Evolutionary conservation across 768 basidiomycete species (phyloP), one percentile per base, ranked within the genome.

Genomic region (Clathrus columnatus): DNA sequence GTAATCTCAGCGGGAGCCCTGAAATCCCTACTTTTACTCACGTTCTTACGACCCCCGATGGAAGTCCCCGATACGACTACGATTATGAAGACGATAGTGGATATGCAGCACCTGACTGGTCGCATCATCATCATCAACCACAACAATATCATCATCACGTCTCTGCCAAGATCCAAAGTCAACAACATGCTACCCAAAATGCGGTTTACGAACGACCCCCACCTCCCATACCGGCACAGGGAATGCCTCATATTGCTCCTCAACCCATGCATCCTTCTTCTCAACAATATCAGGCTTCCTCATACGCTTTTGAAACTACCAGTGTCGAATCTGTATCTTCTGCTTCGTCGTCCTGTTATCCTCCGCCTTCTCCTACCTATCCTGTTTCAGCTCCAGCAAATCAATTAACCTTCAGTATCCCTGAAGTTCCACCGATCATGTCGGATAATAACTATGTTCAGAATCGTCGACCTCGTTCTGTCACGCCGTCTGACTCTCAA

Each of bases 1-100:
- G 18, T 21, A 30, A 24, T 24, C 1, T 68, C 65, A 28, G 64
- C 60, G 16, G 63, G 62, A 56, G 57, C 59, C 24, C 56, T 57
- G 41, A 61, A 52, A 53, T 61, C 21, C 65, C 61, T 53, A 56
- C 59, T 44, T 51, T 56, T 54, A 49, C 48, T 44, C 41, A 51
- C 56, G 50, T 50, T 43, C 41, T 58, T 23, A 58, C 51, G 24
- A 55, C 21, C 43, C 57, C 57, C 17, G 49, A 52, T 42, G 50
- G 50, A 36, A 51, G 29, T 36, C 50, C 50, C 11, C 17, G 50
- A 20, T 53, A 45, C 21, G 51, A 53, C 2, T 16, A 29, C 36
- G 51, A 43, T 18, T 27, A 53, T 24, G 51, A 44, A 11, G 26
- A 28, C 46, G 46, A 47, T 47, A 14, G 46, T 47, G 46, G 26